These are phyloP conservation scores for Paecilomyces sp. DNA, from an alignment of 2,329 filamentous ascomycete species.

Conservation along the genomic window DNA sequence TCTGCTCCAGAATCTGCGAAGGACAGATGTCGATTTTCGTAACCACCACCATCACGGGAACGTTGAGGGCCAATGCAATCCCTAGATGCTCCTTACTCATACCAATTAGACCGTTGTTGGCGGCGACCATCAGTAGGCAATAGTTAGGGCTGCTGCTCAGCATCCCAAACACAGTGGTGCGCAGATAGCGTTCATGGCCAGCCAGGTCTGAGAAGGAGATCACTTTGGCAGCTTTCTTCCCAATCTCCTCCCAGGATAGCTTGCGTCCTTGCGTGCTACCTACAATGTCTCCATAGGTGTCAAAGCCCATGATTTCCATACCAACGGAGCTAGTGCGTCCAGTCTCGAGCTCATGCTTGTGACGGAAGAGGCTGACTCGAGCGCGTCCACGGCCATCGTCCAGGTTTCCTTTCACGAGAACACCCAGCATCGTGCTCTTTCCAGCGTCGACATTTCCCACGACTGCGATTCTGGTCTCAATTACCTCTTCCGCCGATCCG, in stretches of 20 bases:
- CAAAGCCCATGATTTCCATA: conserved; percentile 98
- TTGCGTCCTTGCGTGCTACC: conserved; percentile 76
- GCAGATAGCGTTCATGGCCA: conserved; percentile 88
- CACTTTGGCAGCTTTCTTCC: conserved; percentile 87
- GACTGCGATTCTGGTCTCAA: conserved; percentile 92
- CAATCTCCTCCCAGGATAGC: conserved; percentile 96
- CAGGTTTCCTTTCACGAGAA: conserved; percentile 88
- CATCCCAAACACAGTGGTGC: conserved; percentile 93
- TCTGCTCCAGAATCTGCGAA: conserved; percentile 89
- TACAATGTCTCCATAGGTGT: conserved; percentile 76
- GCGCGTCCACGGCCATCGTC: conserved; percentile 93
- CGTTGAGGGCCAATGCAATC: conserved; percentile 87
- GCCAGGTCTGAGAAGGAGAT: conserved; percentile 95
- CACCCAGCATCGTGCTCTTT: conserved; percentile 92
- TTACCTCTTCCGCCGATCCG: conserved; percentile 71
- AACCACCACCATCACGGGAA: conserved; percentile 94
- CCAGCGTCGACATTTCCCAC: conserved; percentile 97
- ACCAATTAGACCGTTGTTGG: conserved; percentile 92
- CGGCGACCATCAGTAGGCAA: conserved; percentile 95
- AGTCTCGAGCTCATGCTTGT: conserved; percentile 96
- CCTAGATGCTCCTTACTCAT: conserved; percentile 99
- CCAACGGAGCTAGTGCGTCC: conserved; percentile 93
- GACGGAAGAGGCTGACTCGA: conserved; percentile 89
- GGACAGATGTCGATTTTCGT: conserved; percentile 99
- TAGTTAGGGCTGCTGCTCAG: conserved; percentile 94